Evolutionary conservation across 768 basidiomycete genomes (phyloP), one percentile per base, ranked within the genome.

Genomic region (Termitomyces sp.): DNA sequence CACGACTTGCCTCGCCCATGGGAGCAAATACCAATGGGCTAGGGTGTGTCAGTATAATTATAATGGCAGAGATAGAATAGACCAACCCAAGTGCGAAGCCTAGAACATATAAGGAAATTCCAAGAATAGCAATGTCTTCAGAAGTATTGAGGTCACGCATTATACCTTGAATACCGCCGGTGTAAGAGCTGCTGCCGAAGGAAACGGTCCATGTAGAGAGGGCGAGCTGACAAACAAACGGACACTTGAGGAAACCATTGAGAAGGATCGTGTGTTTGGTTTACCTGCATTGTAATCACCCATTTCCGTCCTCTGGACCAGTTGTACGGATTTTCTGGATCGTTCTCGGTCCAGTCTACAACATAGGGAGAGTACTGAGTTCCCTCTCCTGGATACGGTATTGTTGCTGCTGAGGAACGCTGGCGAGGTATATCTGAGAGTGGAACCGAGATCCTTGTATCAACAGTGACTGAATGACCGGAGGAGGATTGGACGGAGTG

Each of bases 31-130:
- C 58, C 2, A 81, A 69, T 6, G 81, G 80, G 3, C 81, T 82
- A 39, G n/a, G 24, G 33, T 47, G n/a, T 36, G n/a, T 58, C 34
- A 37, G 41, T 7, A 55, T 24, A 36, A 49, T 44, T 20, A 39
- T 51, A 42, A 56, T 48, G 31, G 9, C 27, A 36, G n/a, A 31
- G 15, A 56, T 47, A 49, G 34, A 59, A 60, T 18, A 18, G 30
- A 70, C 75, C 39, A 58, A 83, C 80, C 84, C 84, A 24, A 85
- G 62, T 4, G 80, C 84, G 65, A 88, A 85, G 1, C 85, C 85
- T 33, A 88, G 69, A 36, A 88, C 83, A 66, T 85, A 87, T 16
- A 86, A 69, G 5, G 85, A 83, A 22, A 87, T 75, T 16, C 85
- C 85, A 7, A 85, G 72, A 45, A 83, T 81, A 3, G 83, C 80